Evolutionary conservation across 352 stramenopile species (phyloP).

Genomic region (Pythium myriotylum): DNA sequence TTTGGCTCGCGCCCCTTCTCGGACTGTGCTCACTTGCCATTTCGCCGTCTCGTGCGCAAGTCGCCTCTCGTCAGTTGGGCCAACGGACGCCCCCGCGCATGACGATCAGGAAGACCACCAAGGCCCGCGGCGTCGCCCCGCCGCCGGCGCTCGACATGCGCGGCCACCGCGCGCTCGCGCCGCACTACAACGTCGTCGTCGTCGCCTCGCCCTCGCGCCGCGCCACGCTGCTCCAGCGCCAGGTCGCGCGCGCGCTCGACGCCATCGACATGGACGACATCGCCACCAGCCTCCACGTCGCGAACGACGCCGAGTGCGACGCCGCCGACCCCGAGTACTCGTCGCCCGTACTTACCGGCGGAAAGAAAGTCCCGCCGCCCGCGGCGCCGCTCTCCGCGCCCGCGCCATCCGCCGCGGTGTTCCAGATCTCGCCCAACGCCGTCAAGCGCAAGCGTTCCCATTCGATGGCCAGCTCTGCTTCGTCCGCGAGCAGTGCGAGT

Average conservation of each 20-base stretch:
- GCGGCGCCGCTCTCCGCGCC: constrained; percentile 6
- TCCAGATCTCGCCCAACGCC: constrained; percentile 46
- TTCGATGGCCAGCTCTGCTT: constrained; percentile 36
- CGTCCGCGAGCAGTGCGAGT: constrained; percentile 5
- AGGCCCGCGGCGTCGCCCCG: neutral
- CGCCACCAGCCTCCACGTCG: neutral
- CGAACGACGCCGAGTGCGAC: neutral
- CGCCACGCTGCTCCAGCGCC: constrained; percentile 45
- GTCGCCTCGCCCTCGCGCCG: constrained; percentile 25
- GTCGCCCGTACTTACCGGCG: neutral
- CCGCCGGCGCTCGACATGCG: constrained; percentile 5
- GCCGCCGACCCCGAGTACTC: neutral
- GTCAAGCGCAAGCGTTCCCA: constrained; percentile 68
- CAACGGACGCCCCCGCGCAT: constrained; percentile 12
- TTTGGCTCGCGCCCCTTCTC: constrained; percentile 26
- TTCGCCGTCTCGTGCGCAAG: constrained; percentile 19
- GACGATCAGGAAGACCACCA: constrained; percentile 27
- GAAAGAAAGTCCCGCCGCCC: neutral
- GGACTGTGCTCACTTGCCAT: constrained; percentile 17
- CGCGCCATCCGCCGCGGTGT: constrained; percentile 1
- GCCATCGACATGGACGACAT: constrained; percentile 46
- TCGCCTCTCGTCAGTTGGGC: neutral
- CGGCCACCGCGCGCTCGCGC: constrained; percentile 7
- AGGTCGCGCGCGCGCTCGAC: constrained; percentile 54
- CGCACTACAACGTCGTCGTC: constrained; percentile 23